phyloP scores from a whole-genome alignment of 2,329 filamentous ascomycete genomes.

The Aspergillus floridensis region DNA sequence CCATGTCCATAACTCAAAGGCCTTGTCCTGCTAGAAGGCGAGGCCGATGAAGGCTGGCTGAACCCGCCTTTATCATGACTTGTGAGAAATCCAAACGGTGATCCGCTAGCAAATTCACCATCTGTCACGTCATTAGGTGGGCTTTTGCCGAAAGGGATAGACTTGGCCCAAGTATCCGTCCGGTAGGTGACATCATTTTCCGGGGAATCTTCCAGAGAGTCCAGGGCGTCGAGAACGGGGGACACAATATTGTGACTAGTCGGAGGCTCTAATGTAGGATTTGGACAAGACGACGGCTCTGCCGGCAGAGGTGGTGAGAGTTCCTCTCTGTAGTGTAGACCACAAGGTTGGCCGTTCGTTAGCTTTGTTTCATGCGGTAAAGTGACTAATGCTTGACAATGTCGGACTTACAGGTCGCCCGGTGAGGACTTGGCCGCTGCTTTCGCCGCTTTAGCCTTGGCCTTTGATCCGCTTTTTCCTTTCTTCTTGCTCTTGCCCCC shows the following conservation, averaged over 20 bases:
- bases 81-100: conserved; percentile 41
- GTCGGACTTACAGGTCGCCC: conserved; percentile 38
- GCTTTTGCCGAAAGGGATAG: conserved; percentile 46
- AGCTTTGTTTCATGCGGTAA: neutral
- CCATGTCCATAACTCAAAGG: conserved; percentile 45
- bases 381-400: neutral
- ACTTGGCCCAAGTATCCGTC: conserved; percentile 46
- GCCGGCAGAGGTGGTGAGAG: conserved; percentile 25
- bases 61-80: conserved; percentile 41
- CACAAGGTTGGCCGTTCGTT: conserved; percentile 1
- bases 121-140: conserved; percentile 41
- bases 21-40: conserved; percentile 41
- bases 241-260: conserved; percentile 30
- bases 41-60: conserved; percentile 43
- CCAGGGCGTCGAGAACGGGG: conserved; percentile 41
- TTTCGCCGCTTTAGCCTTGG: conserved; percentile 37
- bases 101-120: conserved; percentile 35
- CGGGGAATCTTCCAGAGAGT: conserved; percentile 29
- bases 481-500: conserved; percentile 42
- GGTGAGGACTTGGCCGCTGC: conserved; percentile 29
- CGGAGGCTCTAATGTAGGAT: conserved; percentile 26
- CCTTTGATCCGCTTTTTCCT: conserved; percentile 36
- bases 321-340: conserved; percentile 23
- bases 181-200: conserved; percentile 36
- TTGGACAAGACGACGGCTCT: conserved; percentile 33